Conservation (phyloP, 202 grass and related monocot genomes). For the Hordeum pubiflorum region DNA sequence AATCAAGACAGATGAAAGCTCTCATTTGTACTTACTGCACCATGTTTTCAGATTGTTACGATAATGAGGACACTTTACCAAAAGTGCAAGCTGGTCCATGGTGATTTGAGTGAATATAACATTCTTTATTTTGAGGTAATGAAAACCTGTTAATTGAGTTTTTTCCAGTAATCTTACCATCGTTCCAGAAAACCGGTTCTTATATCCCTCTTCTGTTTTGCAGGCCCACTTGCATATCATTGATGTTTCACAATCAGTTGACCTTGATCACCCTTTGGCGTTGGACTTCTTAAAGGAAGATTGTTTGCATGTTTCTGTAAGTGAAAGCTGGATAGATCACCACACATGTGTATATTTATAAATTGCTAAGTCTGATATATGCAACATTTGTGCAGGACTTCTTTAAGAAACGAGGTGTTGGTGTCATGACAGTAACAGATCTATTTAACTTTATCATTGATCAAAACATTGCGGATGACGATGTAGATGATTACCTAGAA, state of each 20-base stretch:
- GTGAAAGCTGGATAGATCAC: conserved; percentile 5
- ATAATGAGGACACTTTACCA: conserved; percentile 79
- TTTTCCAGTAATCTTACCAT: no score
- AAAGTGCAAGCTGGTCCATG: conserved; percentile 94
- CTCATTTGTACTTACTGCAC: conserved; percentile 9
- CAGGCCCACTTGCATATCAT: conserved; percentile 94
- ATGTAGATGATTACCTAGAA: conserved; percentile 73
- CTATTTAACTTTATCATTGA: conserved; percentile 90
- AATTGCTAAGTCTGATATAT: neutral
- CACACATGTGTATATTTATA: neutral
- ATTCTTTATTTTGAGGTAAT: conserved; percentile 92
- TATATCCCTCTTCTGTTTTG: conserved; percentile 1
- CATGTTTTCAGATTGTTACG: conserved; percentile 66
- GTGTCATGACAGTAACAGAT: conserved; percentile 65
- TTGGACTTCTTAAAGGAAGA: conserved; percentile 90
- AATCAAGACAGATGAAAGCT: no score
- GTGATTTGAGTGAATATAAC: conserved; percentile 98
- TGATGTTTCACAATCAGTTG: conserved; percentile 95
- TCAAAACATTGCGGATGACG: conserved; percentile 62
- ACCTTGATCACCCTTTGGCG: conserved; percentile 83
- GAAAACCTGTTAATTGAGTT: no score
- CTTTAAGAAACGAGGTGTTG: conserved; percentile 79
- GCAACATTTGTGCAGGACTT: conserved; percentile 47
- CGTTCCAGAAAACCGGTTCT: no score
- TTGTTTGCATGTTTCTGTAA: conserved; percentile 91